phyloP scores from a whole-genome alignment of 2,329 filamentous ascomycete genomes.

The Fusarium anthophilum region DNA sequence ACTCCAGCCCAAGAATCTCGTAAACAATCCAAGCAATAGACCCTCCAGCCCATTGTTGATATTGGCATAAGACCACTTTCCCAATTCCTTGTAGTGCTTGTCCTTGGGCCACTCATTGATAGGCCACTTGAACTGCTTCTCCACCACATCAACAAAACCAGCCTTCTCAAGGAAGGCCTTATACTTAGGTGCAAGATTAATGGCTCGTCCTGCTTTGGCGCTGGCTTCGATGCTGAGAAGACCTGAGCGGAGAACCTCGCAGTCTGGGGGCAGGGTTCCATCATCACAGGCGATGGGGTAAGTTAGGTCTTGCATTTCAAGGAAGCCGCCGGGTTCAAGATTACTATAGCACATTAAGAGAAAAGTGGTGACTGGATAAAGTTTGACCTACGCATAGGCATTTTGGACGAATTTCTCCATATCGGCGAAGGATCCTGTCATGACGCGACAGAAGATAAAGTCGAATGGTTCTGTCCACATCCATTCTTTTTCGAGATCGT shows the following conservation, averaged over 20 bases:
- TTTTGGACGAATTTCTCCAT: neutral
- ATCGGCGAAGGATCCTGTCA: constrained; percentile 12
- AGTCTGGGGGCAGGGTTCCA: neutral
- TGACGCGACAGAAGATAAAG: constrained; percentile 1
- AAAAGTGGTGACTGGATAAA: rapidly evolving
- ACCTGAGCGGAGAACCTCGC: neutral
- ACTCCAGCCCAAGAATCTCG: constrained; percentile 8
- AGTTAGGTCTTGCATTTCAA: constrained; percentile 11
- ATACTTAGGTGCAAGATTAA: constrained; percentile 5
- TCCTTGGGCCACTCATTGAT: constrained; percentile 22
- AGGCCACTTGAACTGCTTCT: constrained; percentile 13
- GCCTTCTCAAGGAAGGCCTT: neutral
- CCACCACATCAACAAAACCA: neutral
- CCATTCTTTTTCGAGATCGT: constrained; percentile 12
- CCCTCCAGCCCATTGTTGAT: constrained; percentile 15
- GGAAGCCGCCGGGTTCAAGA: neutral
- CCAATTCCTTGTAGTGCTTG: constrained; percentile 20
- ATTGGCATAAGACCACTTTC: constrained; percentile 15
- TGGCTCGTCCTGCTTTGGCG: neutral
- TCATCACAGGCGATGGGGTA: constrained; percentile 14
- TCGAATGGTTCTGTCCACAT: constrained; percentile 3
- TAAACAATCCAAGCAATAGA: neutral
- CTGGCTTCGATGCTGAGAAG: neutral
- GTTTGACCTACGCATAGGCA: neutral
- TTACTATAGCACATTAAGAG: neutral